These are phyloP conservation scores for Trichoderma endophyticum DNA, from an alignment of 2,329 filamentous ascomycete genomes.

Conservation along the genomic window DNA sequence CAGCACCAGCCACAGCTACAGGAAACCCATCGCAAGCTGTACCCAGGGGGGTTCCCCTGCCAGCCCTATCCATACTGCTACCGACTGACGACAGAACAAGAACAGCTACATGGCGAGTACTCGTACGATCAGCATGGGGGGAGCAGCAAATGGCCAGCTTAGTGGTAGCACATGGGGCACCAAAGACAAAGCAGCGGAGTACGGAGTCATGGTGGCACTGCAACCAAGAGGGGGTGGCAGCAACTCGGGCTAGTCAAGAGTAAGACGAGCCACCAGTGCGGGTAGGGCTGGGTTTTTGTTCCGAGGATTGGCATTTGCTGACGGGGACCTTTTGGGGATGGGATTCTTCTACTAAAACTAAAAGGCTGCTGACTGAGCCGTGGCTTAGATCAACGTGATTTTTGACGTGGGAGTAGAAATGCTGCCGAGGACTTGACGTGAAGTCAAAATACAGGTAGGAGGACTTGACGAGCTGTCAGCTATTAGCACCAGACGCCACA, in stretches of 20 bases:
- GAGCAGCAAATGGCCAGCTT: background rate
- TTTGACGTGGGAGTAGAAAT: background rate
- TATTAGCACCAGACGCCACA: background rate
- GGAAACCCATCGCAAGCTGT: background rate
- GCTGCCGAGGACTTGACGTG: background rate
- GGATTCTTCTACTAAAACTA: background rate
- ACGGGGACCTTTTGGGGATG: background rate
- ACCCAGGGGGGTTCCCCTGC: background rate
- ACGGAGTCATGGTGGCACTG: background rate
- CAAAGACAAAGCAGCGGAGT: background rate
- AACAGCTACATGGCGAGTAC: background rate
- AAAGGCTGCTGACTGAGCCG: background rate
- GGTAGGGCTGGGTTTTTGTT: conserved; percentile 5
- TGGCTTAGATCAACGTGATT: background rate
- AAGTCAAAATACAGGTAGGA: background rate
- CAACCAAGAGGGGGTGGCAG: background rate
- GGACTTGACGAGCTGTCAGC: background rate
- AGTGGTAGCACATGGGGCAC: background rate
- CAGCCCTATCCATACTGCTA: background rate
- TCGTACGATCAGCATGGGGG: background rate
- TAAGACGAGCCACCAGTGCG: conserved; percentile 5
- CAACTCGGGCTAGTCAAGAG: background rate
- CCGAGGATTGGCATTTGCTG: background rate
- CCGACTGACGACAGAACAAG: background rate
- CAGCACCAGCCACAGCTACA: background rate